Evolutionary conservation across 129 eudicot species (phyloP).

Genomic region (Pseudognaphalium luteoalbum): DNA sequence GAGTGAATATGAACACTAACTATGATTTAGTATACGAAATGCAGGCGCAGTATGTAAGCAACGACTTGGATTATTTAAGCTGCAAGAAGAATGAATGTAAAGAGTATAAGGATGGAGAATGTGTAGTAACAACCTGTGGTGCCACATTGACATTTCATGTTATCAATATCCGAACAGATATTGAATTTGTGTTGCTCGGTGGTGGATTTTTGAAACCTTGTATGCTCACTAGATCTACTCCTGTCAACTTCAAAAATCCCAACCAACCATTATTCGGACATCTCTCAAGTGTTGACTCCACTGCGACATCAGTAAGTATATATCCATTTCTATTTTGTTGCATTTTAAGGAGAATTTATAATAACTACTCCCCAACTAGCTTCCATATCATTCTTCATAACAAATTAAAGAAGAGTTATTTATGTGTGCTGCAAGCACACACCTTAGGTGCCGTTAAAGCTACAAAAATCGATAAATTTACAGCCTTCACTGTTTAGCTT

Average conservation of each 20-base stretch:
- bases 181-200: conserved; percentile 69
- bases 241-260: conserved; percentile 56
- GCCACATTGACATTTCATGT: conserved; percentile 76
- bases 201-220: conserved; percentile 81
- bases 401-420: too few relatives aligned
- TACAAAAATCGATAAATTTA: too few relatives aligned
- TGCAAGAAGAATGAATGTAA: conserved; percentile 76
- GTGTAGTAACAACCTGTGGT: conserved; percentile 59
- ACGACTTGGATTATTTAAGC: conserved; percentile 59
- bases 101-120: conserved; percentile 36
- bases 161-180: conserved; percentile 72
- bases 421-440: too few relatives aligned
- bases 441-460: too few relatives aligned
- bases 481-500: too few relatives aligned
- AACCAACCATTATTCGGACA: conserved; percentile 71
- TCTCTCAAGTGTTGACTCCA: conserved; percentile 66
- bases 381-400: too few relatives aligned
- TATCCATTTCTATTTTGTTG: background rate
- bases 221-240: conserved; percentile 45
- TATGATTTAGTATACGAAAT: background rate
- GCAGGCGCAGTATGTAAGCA: conserved; percentile 80
- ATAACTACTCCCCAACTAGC: too few relatives aligned
- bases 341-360: too few relatives aligned
- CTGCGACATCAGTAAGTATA: conserved; percentile 68
- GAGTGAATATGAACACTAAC: too few relatives aligned